Percentiles rank a stretch among this genome's conserved stretches.
Conservation (phyloP, 2,329 filamentous ascomycete genomes). For the Colletotrichum sojae region DNA sequence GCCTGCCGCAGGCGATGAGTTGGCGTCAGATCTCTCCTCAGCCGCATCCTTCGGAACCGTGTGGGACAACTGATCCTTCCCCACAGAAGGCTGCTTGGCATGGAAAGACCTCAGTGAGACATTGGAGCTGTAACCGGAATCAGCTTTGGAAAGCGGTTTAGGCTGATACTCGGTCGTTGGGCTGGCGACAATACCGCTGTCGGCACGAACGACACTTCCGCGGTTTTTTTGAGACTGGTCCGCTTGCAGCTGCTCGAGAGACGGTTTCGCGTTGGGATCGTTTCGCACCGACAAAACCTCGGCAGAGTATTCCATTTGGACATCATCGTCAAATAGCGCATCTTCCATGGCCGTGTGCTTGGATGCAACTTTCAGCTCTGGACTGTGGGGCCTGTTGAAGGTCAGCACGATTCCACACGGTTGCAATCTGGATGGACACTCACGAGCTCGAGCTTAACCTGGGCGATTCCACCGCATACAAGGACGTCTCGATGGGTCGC, state of each 20-base stretch:
- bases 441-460: constrained; percentile 18
- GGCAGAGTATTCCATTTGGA: constrained; percentile 49
- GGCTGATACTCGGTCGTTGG: constrained; percentile 56
- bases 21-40: constrained; percentile 26
- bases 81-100: constrained; percentile 47
- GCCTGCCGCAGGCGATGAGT: constrained; percentile 26
- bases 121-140: constrained; percentile 75
- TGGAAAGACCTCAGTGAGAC: constrained; percentile 69
- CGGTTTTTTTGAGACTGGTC: constrained; percentile 42
- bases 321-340: constrained; percentile 60
- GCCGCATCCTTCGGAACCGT: constrained; percentile 24
- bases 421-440: constrained; percentile 4
- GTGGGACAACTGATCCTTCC: constrained; percentile 2
- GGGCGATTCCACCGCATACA: neutral
- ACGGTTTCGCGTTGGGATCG: constrained; percentile 61
- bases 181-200: constrained; percentile 66
- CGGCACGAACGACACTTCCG: constrained; percentile 53
- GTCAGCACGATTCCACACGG: constrained; percentile 42
- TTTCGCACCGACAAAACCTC: constrained; percentile 58
- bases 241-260: constrained; percentile 43
- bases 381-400: constrained; percentile 47
- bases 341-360: constrained; percentile 65
- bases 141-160: constrained; percentile 67
- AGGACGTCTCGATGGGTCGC: constrained; percentile 30
- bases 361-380: constrained; percentile 59